phyloP scores from a whole-genome alignment of 805 yeast genomes.

The Saccharomycopsis capsularis region DNA sequence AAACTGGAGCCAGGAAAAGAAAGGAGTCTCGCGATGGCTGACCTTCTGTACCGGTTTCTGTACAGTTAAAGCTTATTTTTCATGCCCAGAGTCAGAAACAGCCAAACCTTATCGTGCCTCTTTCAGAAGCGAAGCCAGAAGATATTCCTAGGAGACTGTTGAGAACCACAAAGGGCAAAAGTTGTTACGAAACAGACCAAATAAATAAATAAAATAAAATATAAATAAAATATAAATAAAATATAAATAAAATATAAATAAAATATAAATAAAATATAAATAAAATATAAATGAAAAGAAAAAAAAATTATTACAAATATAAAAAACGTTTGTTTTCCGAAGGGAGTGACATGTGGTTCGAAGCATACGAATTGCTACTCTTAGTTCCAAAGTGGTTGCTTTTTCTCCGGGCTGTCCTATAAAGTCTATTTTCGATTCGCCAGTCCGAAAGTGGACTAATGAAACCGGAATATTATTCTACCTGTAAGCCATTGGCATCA shows the following conservation, averaged over 20 bases:
- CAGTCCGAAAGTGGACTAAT: constrained; percentile 23
- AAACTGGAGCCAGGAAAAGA: too few relatives aligned
- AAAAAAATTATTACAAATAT: too few relatives aligned
- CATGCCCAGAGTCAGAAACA: background rate
- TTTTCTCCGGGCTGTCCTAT: background rate
- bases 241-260: too few relatives aligned
- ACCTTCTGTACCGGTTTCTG: background rate
- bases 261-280: too few relatives aligned
- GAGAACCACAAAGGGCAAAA: background rate
- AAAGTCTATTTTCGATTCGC: background rate
- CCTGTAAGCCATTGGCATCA: constrained; percentile 7
- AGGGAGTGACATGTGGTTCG: constrained; percentile 14
- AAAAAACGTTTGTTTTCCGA: too few relatives aligned
- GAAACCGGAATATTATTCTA: constrained; percentile 15
- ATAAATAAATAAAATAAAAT: too few relatives aligned
- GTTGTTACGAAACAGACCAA: background rate
- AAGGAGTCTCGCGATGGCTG: too few relatives aligned
- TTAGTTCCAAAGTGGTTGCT: background rate
- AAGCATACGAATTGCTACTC: constrained; percentile 1
- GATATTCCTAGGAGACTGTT: background rate
- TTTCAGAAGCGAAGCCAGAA: background rate
- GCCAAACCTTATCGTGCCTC: background rate
- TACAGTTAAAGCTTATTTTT: background rate
- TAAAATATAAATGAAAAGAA: too few relatives aligned
- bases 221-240: too few relatives aligned